Evolutionary conservation across 2,329 filamentous ascomycete genomes (phyloP).

Genomic region (Phaeoacremonium minimum): DNA sequence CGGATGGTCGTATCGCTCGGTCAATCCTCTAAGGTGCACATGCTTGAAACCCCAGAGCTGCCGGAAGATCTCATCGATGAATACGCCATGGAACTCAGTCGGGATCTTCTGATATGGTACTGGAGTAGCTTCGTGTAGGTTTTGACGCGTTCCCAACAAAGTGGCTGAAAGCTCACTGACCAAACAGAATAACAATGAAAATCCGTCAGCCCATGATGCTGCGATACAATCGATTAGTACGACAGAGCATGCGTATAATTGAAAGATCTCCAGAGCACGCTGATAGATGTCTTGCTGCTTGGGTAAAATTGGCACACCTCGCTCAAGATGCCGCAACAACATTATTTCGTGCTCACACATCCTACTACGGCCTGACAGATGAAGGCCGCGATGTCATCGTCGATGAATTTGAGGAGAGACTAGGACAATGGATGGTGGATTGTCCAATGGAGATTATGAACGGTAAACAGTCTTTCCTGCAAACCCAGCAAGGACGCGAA

Average conservation of each 20-base stretch:
- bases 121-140: constrained; percentile 4
- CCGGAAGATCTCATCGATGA: constrained; percentile 3
- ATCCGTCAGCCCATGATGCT: constrained; percentile 1
- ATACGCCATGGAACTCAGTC: constrained; percentile 1
- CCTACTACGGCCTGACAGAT: constrained; percentile 1
- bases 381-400: constrained; percentile 5
- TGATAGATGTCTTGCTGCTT: constrained; percentile 5
- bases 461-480: constrained; percentile 5
- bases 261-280: constrained; percentile 2
- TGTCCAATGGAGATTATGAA: constrained; percentile 8
- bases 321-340: constrained; percentile 1
- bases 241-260: constrained; percentile 4
- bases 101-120: constrained; percentile 6
- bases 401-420: constrained; percentile 3
- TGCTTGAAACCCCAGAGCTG: neutral
- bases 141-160: too few relatives aligned
- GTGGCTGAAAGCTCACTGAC: too few relatives aligned
- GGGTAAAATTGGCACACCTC: constrained; percentile 5
- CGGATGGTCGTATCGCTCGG: constrained; percentile 1
- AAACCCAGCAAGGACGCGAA: too few relatives aligned
- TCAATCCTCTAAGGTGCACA: constrained; percentile 2
- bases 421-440: constrained; percentile 6
- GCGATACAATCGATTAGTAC: constrained; percentile 1
- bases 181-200: constrained; percentile 1
- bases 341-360: constrained; percentile 2